Conservation (phyloP, 164 flowering plant species). For the Liriodendron chinense region DNA sequence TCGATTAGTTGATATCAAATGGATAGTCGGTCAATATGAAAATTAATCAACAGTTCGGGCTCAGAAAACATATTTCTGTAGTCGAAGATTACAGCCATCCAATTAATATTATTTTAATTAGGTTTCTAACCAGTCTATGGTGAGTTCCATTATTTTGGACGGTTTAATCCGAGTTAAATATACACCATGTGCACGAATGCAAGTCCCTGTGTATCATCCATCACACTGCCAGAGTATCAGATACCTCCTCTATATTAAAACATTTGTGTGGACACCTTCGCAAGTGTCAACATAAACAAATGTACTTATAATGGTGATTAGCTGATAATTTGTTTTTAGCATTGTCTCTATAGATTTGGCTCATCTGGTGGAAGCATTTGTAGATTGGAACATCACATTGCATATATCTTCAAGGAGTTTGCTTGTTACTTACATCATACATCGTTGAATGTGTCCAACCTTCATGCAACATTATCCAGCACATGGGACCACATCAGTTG, state of each 20-base stretch:
- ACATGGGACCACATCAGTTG: no score
- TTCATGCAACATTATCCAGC: no score
- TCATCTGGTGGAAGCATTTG: slow-evolving; percentile 4
- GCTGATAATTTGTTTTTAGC: slow-evolving; percentile 2
- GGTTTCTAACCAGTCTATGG: no score
- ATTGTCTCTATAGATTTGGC: slow-evolving; percentile 11
- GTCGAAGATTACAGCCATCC: no score
- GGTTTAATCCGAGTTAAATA: no score
- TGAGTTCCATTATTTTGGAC: no score
- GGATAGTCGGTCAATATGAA: background rate
- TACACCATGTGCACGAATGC: no score
- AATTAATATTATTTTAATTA: no score
- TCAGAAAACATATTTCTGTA: no score
- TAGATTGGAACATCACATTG: background rate
- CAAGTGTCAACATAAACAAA: background rate
- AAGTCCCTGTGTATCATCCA: no score
- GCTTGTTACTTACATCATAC: background rate
- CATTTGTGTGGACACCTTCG: background rate
- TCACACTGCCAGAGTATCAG: background rate
- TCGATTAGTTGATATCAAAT: background rate
- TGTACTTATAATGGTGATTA: background rate
- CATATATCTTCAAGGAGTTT: background rate
- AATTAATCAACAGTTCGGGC: background rate
- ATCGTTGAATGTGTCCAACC: no score
- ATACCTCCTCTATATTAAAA: no score